Evolutionary conservation across 306 rosid species (phyloP), one percentile per base, ranked within the genome.

Genomic region (Purshia tridentata): DNA sequence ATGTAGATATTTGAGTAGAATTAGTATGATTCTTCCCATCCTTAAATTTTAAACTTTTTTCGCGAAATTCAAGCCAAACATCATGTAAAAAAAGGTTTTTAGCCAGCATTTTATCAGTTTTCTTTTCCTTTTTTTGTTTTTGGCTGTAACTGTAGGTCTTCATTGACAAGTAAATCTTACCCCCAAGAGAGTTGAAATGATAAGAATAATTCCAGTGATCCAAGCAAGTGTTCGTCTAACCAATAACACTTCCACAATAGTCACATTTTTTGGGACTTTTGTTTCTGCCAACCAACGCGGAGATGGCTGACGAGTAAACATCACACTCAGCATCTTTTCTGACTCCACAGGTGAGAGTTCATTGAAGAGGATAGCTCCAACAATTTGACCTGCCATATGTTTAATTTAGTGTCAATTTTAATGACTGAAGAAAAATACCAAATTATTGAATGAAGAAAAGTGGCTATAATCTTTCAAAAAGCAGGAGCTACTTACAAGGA

Each of bases 161-260:
- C 10, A 40, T 19, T 4, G 52, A 14, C 19, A 56, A 22, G 56
- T 45, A 18, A 65, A 52, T 65, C 89, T 84, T 94, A 94, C 99
- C 92, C 96, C 99, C 42, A 91, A 50, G 55, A 91, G 85, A 78
- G 99, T 95, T 60, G 99, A 79, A 80, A 91, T 70, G 42, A 95
- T 81, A 69, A 95, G 86, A 79, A 95, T 87, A 41, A 91, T 81
- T 80, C 98, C 99, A 12, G 93, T 89, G 77, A 88, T 6, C 97
- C 97, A 91, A 35, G 99, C 99, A 67, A 95, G 89, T 51, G 83
- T 85, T 72, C 70, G 78, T 76, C 97, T 85, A 76, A 95, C 97
- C 86, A 95, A 78, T 8, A 70, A 22, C 52, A 94, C 92, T 80
- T 81, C 79, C 11, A 19, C 45, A 70, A 37, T 8, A 53, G 76